Conservation (phyloP, 257 asterid species). For the Agastache rugosa region DNA sequence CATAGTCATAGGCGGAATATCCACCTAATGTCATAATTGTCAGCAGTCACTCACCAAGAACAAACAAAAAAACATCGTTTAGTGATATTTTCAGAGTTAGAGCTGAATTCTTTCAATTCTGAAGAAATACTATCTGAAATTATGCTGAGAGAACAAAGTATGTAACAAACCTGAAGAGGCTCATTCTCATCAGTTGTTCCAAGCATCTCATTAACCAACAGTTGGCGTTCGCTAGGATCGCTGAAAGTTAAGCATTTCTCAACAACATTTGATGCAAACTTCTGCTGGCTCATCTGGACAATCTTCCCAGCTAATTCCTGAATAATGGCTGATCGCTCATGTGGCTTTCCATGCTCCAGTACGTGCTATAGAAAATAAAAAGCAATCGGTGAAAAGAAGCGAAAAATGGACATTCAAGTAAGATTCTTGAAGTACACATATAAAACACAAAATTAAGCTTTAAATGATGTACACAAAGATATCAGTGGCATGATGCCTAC, state of each 20-base stretch:
- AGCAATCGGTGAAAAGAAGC: slow-evolving; percentile 28
- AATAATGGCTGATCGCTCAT: slow-evolving; percentile 80
- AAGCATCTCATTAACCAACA: slow-evolving; percentile 95
- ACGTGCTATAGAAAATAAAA: slow-evolving; percentile 57
- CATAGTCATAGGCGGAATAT: too few relatives aligned
- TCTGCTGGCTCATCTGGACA: slow-evolving; percentile 99
- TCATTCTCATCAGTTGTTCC: slow-evolving; percentile 96
- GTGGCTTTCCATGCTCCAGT: slow-evolving; percentile 96
- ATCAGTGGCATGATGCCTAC: not conserved
- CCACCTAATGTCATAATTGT: too few relatives aligned
- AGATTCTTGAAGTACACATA: not conserved
- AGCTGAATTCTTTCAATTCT: not conserved
- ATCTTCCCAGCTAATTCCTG: slow-evolving; percentile 91
- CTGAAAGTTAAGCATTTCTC: slow-evolving; percentile 94
- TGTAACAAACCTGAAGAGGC: slow-evolving; percentile 86
- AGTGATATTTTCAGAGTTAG: not conserved
- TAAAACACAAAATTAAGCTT: not conserved
- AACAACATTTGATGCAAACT: slow-evolving; percentile 94
- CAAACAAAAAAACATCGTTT: not conserved
- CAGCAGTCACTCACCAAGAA: too few relatives aligned
- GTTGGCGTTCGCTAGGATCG: slow-evolving; percentile 77
- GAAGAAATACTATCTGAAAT: not conserved
- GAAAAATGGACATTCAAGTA: not conserved
- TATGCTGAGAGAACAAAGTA: not conserved
- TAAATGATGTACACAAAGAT: not conserved